Evolutionary conservation across 2,329 filamentous ascomycete species (phyloP), one percentile per base, ranked within the genome.

Genomic region (Diaporthe sp.): DNA sequence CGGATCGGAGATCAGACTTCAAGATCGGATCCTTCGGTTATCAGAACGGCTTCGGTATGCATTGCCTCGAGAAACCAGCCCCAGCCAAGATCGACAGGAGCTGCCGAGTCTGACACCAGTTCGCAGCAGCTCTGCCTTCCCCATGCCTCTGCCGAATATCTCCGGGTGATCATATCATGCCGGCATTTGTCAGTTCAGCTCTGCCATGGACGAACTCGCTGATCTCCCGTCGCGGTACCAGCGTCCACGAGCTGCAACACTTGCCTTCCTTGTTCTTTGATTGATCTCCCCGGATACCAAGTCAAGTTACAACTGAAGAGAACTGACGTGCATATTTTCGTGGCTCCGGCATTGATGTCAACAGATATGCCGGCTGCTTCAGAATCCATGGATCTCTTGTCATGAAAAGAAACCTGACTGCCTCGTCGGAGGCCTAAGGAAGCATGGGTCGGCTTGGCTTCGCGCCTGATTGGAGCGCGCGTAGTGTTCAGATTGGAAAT

Each of bases 1-100:
- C 42, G 28, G 61, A 67, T 67, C 61, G 42, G 45, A n/a, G 61
- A 50, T 67, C 19, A 50, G 42, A 67, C 61, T 35, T 35, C 45
- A 30, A 50, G 42, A 67, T 67, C 61, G 42, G 45, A 50, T 38
- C 42, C 12, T 13, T 67, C 61, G 61, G 42, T 25, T 6, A 30
- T 38, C 15, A n/a, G 22, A 10, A 38, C 45, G 8, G 12, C 61
- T 50, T 38, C 30, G 13, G 6, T 30, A 12, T 67, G 45, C 42
- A 52, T 10, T 52, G 15, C 28, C 25, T 30, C 13, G 38, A 19
- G 30, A 50, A 25, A 25, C 22, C 42, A 1, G 12, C 15, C 61
- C 9, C 61, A 19, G 30, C 19, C 42, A 4, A 19, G 61, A 67
- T 67, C 42, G 42, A 67, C 61, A 67, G 61, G 61, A 67, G 61